Evolutionary conservation across 2,329 filamentous ascomycete species (phyloP).

Genomic region (Anisogramma anomala): DNA sequence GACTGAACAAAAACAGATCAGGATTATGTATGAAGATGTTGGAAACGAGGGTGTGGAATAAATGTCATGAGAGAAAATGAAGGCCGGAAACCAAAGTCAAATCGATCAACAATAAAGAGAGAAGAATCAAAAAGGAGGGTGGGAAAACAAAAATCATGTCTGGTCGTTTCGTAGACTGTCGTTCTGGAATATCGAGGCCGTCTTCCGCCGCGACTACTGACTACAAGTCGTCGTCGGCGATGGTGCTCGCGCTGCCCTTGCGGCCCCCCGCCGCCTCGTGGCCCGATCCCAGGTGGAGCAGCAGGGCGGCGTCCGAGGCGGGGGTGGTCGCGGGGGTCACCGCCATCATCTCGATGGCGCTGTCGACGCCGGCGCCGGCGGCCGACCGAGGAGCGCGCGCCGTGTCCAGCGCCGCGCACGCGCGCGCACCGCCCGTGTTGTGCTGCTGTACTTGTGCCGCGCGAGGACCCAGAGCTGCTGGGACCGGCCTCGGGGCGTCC

Average conservation of each 20-base stretch:
- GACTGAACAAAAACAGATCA: too few relatives aligned
- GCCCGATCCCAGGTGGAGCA: slow-evolving; percentile 11
- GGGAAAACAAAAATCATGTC: slow-evolving; percentile 2
- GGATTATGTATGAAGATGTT: not conserved
- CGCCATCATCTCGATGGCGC: slow-evolving; percentile 9
- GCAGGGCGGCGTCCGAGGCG: not conserved
- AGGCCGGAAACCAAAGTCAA: not conserved
- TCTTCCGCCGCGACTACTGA: not conserved
- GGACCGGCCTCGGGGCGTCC: slow-evolving; percentile 12
- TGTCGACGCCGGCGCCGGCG: slow-evolving; percentile 9
- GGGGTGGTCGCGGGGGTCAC: not conserved
- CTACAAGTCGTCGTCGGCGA: slow-evolving; percentile 11
- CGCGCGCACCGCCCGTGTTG: too few relatives aligned
- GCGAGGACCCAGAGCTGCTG: slow-evolving; percentile 11
- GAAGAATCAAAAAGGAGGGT: slow-evolving; percentile 1
- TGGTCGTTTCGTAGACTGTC: slow-evolving; percentile 3
- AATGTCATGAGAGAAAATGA: not conserved
- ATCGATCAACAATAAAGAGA: not conserved
- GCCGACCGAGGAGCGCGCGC: not conserved
- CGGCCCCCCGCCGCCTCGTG: slow-evolving; percentile 5
- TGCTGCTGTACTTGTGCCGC: slow-evolving; percentile 14
- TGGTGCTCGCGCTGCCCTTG: not conserved
- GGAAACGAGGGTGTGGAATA: not conserved
- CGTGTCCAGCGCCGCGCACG: slow-evolving; percentile 11
- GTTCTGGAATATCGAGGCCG: not conserved